These are phyloP conservation scores for Diaporthe vexans DNA, from an alignment of 2,329 filamentous ascomycete species.

Conservation along the genomic window DNA sequence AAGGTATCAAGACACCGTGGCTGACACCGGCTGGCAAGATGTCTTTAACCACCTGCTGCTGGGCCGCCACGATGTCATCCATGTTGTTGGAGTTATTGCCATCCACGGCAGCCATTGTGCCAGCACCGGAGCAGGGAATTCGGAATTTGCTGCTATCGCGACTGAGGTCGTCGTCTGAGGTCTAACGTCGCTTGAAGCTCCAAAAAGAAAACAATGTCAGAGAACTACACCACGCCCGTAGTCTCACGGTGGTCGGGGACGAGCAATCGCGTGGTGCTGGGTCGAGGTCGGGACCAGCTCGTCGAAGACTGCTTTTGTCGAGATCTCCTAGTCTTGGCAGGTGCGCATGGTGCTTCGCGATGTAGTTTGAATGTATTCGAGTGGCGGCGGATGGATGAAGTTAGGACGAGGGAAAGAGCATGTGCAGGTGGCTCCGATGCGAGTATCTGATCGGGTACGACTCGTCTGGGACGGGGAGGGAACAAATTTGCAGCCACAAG, in stretches of 20 bases:
- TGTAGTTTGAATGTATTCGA: conserved; percentile 32
- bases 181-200: neutral
- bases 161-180: neutral
- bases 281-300: conserved; percentile 38
- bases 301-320: conserved; percentile 41
- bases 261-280: conserved; percentile 16
- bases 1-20: conserved; percentile 68
- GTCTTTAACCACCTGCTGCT: conserved; percentile 50
- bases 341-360: conserved; percentile 42
- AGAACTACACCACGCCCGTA: conserved; percentile 21
- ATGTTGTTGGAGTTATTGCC: conserved; percentile 41
- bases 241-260: conserved; percentile 38
- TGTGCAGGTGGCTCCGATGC: neutral
- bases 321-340: conserved; percentile 42
- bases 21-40: conserved; percentile 53
- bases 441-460: neutral
- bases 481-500: neutral
- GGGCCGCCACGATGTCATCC: conserved; percentile 46
- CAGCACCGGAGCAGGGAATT: neutral
- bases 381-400: neutral
- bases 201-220: conserved; percentile 7
- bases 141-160: neutral
- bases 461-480: neutral
- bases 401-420: conserved; percentile 33
- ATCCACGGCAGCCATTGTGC: conserved; percentile 39